Base-by-base conservation (phyloP, 306 rosid genomes). In the Heteromeles arbutifolia region DNA sequence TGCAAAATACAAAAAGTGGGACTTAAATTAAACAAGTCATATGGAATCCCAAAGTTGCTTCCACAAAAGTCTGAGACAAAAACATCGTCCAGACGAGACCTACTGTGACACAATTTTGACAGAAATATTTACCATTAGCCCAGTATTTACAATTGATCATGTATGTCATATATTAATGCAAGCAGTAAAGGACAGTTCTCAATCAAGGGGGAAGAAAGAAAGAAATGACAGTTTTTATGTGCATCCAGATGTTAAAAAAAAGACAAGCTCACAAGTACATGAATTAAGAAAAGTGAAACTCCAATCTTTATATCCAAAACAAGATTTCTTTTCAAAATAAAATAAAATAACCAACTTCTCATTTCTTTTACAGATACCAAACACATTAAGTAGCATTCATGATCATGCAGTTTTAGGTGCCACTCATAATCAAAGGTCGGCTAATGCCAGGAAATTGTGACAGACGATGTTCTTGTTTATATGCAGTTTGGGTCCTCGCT, bases 21-120 rank as follows among this genome's bases (percentile, higher is more conserved):
- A n/a, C n/a, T n/a, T n/a, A n/a, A n/a, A n/a, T n/a, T n/a, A n/a
- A n/a, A n/a, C n/a, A n/a, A n/a, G n/a, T n/a, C n/a, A n/a, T n/a
- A n/a, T n/a, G n/a, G n/a, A n/a, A n/a, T n/a, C n/a, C 26, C 84
- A 77, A 88, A 84, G 82, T 84, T 89, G 75, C 83, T 72, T 76
- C 82, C 70, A 52, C 81, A 80, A 79, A 82, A 76, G 41, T 84
- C 89, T n/a, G n/a, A 52, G 28, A 85, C 73, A 14, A 78, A 82
- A 50, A 80, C 84, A 80, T 85, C 94, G 28, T 87, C 88, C 73
- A 75, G 79, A 88, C 76, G 78, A 45, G 82, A 86, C 70, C 72
- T 77, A 88, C 97, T 95, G 86, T 29, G 41, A 79, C 80, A 83
- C 74, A 84, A 83, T 37, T 75, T 57, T 75, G 77, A 81, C 79